Base-by-base conservation (phyloP, 805 yeast species). In the Suhomyces canberraensis region DNA sequence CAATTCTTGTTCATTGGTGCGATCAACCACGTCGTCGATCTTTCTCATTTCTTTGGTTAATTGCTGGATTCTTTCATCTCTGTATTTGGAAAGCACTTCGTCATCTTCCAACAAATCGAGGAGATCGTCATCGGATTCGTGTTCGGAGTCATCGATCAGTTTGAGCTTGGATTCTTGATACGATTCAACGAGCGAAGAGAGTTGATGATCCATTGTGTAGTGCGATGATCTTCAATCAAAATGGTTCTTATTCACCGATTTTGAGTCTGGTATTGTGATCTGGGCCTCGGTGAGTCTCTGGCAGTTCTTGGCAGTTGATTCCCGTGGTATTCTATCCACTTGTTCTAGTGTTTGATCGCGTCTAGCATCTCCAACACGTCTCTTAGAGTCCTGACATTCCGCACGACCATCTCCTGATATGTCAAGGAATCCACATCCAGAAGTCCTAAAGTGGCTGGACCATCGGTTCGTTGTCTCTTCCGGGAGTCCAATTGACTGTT, bases 61-160 rank as follows among this genome's bases (percentile, higher is more conserved):
- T 46, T 83, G 78, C 37, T 78, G 73, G 34, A 84, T 61, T 22
- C 95, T 64, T 45, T 69, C 67, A 48, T 81, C 91, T 56, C 93
- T 65, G 49, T 79, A 82, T 15, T 60, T 65, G 3, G 65, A 54
- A 21, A 75, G 48, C n/a, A 54, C 47, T 15, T 66, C 69, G 14
- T 59, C 62, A 24, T 73, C 75, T 26, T 79, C 78, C 26, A 79
- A 73, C 17, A 65, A 58, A 14, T 53, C 55, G 5, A 53, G 47
- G 29, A 52, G 37, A 11, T 43, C 49, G 9, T 41, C 25, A 13
- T 35, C 37, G n/a, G 27, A 21, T 9, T 33, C 38, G n/a, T 33
- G 25, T 8, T 44, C 45, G 15, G 24, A 20, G 7, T 36, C 45
- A 15, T 39, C 39, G 3, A 41, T 47, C 8, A 52, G 50, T 21